phyloP scores from a whole-genome alignment of 805 yeast species.

The Debaryomyces maramus region DNA sequence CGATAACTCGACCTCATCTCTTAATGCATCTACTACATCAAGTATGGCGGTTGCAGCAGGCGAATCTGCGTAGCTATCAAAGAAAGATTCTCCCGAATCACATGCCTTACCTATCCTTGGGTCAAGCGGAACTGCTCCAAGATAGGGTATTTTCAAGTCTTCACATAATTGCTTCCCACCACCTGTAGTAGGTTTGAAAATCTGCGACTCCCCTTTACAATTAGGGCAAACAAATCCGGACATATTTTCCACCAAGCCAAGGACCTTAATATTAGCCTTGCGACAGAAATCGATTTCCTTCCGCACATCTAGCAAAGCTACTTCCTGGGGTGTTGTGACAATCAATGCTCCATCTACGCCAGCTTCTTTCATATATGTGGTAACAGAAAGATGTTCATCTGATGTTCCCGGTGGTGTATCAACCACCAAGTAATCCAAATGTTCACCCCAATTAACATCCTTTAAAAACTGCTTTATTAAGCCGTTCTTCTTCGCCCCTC shows the following conservation, averaged over 20 bases:
- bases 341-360: constrained; percentile 95
- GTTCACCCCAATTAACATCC: constrained; percentile 92
- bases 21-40: constrained; percentile 72
- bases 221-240: constrained; percentile 97
- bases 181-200: constrained; percentile 94
- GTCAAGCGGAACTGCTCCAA: constrained; percentile 94
- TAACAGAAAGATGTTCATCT: constrained; percentile 92
- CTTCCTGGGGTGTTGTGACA: constrained; percentile 98
- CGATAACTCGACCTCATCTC: constrained; percentile 52
- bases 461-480: constrained; percentile 89
- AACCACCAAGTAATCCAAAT: constrained; percentile 76
- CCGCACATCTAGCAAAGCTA: constrained; percentile 89
- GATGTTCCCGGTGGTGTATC: constrained; percentile 99
- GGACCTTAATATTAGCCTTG: constrained; percentile 80
- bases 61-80: constrained; percentile 83
- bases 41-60: constrained; percentile 88
- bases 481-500: constrained; percentile 94
- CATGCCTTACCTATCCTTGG: constrained; percentile 91
- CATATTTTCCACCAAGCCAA: constrained; percentile 97
- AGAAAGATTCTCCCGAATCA: constrained; percentile 81
- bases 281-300: constrained; percentile 94
- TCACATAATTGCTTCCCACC: constrained; percentile 86
- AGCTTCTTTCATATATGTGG: constrained; percentile 80
- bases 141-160: constrained; percentile 73
- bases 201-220: constrained; percentile 86